A percentile compares a stretch with the other conserved stretches of the same genome.
These are phyloP conservation scores for Monosporascus sp. DNA, from an alignment of 2,329 filamentous ascomycete genomes.

Conservation along the genomic window DNA sequence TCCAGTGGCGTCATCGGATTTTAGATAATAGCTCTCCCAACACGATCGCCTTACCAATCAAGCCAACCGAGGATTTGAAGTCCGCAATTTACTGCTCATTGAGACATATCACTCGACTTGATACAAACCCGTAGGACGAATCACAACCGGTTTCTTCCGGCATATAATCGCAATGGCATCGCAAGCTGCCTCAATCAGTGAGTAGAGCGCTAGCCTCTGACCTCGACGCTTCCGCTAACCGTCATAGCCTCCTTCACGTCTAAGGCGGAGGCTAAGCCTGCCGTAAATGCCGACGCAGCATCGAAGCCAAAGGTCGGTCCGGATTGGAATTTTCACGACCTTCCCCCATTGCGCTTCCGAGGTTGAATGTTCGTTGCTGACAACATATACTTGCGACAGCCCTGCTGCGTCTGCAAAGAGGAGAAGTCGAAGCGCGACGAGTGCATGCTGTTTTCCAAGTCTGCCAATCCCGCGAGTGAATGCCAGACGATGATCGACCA, in stretches of 20 bases:
- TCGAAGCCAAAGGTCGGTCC: constrained; percentile 28
- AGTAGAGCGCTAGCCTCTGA: constrained; percentile 1
- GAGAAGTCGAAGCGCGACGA: constrained; percentile 92
- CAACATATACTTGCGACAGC: constrained; percentile 44
- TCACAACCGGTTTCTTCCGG: neutral
- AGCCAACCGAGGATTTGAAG: neutral
- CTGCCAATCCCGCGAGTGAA: constrained; percentile 75
- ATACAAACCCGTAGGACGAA: too few relatives aligned
- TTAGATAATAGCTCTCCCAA: neutral
- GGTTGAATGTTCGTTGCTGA: too few relatives aligned
- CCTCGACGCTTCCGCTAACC: constrained; percentile 7
- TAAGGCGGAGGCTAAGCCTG: constrained; percentile 19
- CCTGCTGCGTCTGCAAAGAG: constrained; percentile 95
- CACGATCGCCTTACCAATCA: neutral
- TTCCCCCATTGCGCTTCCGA: too few relatives aligned
- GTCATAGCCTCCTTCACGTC: constrained; percentile 20
- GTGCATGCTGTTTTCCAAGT: constrained; percentile 95
- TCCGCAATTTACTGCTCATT: too few relatives aligned
- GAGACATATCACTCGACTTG: too few relatives aligned
- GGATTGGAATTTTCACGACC: neutral
- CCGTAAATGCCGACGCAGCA: constrained; percentile 14
- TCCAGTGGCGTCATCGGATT: neutral
- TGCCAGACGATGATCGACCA: constrained; percentile 78
- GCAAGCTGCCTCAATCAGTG: constrained; percentile 19
- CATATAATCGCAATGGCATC: constrained; percentile 10